Evolutionary conservation across 2,329 filamentous ascomycete genomes (phyloP).

Genomic region (Talaromyces sp.): DNA sequence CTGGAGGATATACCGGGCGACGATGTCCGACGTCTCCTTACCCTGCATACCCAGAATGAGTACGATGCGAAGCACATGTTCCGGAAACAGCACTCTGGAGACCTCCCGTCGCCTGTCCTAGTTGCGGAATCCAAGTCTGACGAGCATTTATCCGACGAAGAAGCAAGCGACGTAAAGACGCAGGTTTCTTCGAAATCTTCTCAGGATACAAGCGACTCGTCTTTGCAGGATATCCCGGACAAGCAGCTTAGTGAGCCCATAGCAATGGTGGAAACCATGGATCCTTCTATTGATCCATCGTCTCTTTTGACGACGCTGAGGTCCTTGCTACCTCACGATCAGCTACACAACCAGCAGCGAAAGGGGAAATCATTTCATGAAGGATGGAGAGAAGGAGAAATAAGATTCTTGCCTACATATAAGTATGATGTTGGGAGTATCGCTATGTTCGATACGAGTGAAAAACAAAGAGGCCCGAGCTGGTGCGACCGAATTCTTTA

Average conservation of each 20-base stretch:
- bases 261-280: constrained; percentile 50
- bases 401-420: constrained; percentile 88
- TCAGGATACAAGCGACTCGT: background rate
- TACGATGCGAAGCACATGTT: constrained; percentile 53
- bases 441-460: constrained; percentile 87
- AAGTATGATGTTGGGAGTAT: constrained; percentile 97
- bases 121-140: constrained; percentile 7
- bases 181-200: constrained; percentile 4
- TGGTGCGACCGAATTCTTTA: constrained; percentile 97
- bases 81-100: constrained; percentile 20
- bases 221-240: background rate
- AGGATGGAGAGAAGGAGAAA: constrained; percentile 83
- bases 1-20: constrained; percentile 82
- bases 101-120: constrained; percentile 14
- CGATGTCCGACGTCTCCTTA: constrained; percentile 78
- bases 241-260: constrained; percentile 8
- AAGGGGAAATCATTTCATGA: constrained; percentile 78
- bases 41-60: constrained; percentile 73
- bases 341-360: constrained; percentile 69
- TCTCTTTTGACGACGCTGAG: constrained; percentile 84
- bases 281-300: constrained; percentile 69
- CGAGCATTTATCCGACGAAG: constrained; percentile 7
- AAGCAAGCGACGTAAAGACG: constrained; percentile 6
- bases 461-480: constrained; percentile 85
- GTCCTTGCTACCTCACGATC: constrained; percentile 84